Percentiles rank a stretch among this genome's conserved stretches.
Evolutionary conservation across 1,139 yeast species (phyloP).

Genomic region (Suhomyces chickasaworum): DNA sequence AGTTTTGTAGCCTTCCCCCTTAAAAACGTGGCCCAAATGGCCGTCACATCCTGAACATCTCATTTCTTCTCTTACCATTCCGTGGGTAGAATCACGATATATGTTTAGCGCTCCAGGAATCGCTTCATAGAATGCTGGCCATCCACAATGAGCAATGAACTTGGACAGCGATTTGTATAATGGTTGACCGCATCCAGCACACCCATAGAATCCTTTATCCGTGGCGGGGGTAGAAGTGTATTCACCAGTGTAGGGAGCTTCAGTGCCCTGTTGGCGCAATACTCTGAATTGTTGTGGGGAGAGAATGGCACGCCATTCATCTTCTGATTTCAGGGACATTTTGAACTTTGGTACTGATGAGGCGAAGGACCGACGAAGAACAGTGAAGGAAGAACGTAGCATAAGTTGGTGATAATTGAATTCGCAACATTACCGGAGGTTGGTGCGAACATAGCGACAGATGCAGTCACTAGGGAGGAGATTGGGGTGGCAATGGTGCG

Average conservation of each 20-base stretch:
- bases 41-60: conserved; percentile 88
- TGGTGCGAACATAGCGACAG: neutral
- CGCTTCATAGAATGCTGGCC: conserved; percentile 96
- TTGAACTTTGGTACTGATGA: neutral
- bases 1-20: conserved; percentile 87
- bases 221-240: conserved; percentile 52
- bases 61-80: conserved; percentile 87
- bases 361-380: neutral
- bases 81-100: conserved; percentile 60
- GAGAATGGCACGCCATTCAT: conserved; percentile 81
- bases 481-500: too few species aligned
- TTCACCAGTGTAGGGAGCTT: conserved; percentile 77
- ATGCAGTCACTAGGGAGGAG: too few species aligned
- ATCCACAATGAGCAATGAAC: conserved; percentile 90
- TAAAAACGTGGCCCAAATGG: conserved; percentile 91
- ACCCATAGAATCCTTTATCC: conserved; percentile 64
- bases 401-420: neutral
- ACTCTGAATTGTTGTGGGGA: conserved; percentile 79
- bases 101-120: conserved; percentile 75
- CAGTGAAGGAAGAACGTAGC: neutral
- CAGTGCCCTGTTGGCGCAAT: conserved; percentile 80
- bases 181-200: conserved; percentile 86
- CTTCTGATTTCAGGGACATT: conserved; percentile 45
- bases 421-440: neutral
- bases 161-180: conserved; percentile 78